Conservation (phyloP, 257 asterid genomes). For the Nicotiana knightiana region DNA sequence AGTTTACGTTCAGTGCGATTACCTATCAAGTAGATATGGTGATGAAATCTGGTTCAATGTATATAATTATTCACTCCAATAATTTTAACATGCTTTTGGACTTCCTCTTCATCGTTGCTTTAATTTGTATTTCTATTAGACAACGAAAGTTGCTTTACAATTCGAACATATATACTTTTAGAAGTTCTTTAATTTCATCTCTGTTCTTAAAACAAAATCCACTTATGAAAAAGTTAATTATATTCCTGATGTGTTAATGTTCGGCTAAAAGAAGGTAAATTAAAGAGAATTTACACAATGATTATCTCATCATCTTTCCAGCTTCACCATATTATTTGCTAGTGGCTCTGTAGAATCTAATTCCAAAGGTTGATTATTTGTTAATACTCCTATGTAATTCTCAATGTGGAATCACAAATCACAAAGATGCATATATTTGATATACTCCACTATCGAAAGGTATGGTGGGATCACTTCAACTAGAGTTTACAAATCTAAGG, state of each 20-base stretch:
- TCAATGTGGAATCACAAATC: background rate
- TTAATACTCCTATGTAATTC: background rate
- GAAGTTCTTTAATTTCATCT: background rate
- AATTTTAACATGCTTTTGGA: background rate
- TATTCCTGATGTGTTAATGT: background rate
- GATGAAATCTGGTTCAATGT: too few relatives aligned
- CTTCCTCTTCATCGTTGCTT: background rate
- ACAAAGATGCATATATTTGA: background rate
- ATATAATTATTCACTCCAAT: too few relatives aligned
- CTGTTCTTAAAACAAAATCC: background rate
- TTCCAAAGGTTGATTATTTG: background rate
- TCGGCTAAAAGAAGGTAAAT: background rate
- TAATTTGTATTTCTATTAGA: background rate
- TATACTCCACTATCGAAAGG: background rate
- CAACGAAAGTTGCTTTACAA: background rate
- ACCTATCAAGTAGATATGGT: too few relatives aligned
- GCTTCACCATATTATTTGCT: background rate
- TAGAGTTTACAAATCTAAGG: background rate
- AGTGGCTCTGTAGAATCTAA: background rate
- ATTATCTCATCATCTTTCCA: background rate
- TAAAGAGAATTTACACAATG: background rate
- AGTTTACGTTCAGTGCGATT: too few relatives aligned
- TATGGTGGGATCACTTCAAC: background rate
- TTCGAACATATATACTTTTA: background rate
- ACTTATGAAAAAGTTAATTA: background rate